Conservation (phyloP, 2,329 filamentous ascomycete genomes). For the Boeremia exigua region DNA sequence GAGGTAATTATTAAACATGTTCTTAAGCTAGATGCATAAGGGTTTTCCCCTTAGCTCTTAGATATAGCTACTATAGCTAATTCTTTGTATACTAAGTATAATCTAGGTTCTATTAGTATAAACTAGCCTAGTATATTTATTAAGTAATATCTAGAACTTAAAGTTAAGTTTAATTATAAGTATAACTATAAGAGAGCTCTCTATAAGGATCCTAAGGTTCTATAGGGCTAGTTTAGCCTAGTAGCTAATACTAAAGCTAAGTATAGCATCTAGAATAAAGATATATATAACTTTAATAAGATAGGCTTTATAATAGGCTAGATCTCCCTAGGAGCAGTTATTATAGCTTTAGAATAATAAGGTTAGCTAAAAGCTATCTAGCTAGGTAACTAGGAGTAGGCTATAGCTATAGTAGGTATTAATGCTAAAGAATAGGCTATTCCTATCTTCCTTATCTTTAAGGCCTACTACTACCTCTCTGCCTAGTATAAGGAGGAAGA, state of each 20-base stretch:
- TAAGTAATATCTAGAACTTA: no score
- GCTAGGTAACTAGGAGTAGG: neutral
- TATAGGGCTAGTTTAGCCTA: neutral
- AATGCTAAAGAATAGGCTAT: neutral
- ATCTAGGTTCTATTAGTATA: no score
- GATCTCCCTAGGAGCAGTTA: neutral
- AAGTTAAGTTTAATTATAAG: neutral
- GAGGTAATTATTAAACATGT: neutral
- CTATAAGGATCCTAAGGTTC: neutral
- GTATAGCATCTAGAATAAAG: neutral
- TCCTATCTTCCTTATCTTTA: neutral
- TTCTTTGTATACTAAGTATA: no score
- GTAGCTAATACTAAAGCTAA: neutral
- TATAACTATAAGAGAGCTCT: neutral
- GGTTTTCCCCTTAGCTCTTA: neutral
- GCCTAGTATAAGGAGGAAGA: neutral
- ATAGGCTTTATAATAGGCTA: constrained; percentile 21
- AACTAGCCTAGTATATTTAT: no score
- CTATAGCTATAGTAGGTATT: neutral
- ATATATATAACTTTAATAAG: constrained; percentile 8
- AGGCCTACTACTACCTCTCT: neutral
- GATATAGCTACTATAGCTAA: neutral
- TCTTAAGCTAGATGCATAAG: neutral
- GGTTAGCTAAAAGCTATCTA: neutral
- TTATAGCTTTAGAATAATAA: neutral